Base-by-base conservation (phyloP, 108 stramenopile species). In the Cyclostephanos tholiformis region DNA sequence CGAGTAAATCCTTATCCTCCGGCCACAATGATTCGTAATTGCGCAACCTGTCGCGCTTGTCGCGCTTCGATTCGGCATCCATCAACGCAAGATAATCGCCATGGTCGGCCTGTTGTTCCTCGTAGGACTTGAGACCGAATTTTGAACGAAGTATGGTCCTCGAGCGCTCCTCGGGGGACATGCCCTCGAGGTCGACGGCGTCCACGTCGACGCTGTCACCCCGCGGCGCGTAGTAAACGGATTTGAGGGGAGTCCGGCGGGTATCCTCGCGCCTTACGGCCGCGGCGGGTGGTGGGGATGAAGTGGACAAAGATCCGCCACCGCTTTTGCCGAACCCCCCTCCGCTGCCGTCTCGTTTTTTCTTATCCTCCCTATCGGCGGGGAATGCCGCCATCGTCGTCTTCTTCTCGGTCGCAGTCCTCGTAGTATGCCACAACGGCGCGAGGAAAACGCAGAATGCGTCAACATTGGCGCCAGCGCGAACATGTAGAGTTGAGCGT, bases 1-100 rank as follows among this genome's bases (percentile, higher is more conserved):
- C 56, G 30, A 95, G 75, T 29, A 95, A 56, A 67, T 95, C 94
- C 60, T 85, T 77, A 23, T 93, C 88, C 65, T 89, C 82, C 4
- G 82, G 87, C 86, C 81, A 85, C 50, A 86, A 74, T 26, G 77
- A 67, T 19, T 84, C 69, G 43, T 82, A 77, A 32, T 85, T 81
- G 41, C 87, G 88, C 25, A 77, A 30, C 71, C 78, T 74, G 4
- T 70, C 65, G 0, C 71, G 57, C 62, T 85, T 74, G 20, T 82
- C 82, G 58, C 61, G 53, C 60, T 78, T 72, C 41, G 38, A 10
- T n/a, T 73, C 63, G 27, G 65, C 32, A 12, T 49, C 50, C 10
- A 55, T 13, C 0, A 74, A n/a, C 6, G 57, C 60, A 12, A 57
- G 65, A 20, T 64, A 63, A 30, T 70, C 60, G 26, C 71, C 72